Conservation (phyloP, 2,329 filamentous ascomycete genomes). For the Aspergillus sp. region DNA sequence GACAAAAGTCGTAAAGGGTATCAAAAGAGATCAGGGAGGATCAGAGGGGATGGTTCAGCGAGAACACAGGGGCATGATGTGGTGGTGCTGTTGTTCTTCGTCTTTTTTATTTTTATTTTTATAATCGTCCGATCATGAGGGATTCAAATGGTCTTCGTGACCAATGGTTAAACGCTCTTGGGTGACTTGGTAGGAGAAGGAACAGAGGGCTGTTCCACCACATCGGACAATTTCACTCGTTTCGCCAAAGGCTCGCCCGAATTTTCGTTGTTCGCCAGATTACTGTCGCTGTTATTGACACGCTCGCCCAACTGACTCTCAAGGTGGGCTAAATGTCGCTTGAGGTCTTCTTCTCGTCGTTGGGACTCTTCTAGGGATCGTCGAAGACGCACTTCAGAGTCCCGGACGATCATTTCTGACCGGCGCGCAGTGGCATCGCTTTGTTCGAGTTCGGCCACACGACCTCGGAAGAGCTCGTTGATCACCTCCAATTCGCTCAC, state of each 20-base stretch:
- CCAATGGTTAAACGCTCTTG: conserved; percentile 21
- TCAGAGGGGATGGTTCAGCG: conserved; percentile 13
- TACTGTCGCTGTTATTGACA: conserved; percentile 6
- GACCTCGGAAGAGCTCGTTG: conserved; percentile 70
- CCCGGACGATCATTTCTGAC: conserved; percentile 47
- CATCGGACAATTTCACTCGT: conserved; percentile 49
- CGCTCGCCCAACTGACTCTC: conserved; percentile 47
- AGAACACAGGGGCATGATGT: not conserved
- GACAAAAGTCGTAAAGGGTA: conserved; percentile 31
- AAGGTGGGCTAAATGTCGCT: conserved; percentile 71
- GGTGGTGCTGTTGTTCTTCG: not conserved
- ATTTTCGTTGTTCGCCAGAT: conserved; percentile 14
- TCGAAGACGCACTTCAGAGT: conserved; percentile 49
- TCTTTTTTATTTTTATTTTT: not conserved
- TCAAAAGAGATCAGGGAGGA: conserved; percentile 28
- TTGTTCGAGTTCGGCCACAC: conserved; percentile 67
- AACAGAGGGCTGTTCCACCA: conserved; percentile 38
- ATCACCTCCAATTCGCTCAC: conserved; percentile 94
- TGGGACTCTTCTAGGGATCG: conserved; percentile 67
- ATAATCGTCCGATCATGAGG: too few species aligned
- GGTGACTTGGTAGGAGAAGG: conserved; percentile 27
- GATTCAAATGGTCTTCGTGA: too few species aligned
- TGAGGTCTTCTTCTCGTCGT: conserved; percentile 70
- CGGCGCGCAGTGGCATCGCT: conserved; percentile 62
- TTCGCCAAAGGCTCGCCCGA: conserved; percentile 45